These are phyloP conservation scores for Coelastrella sp. DNA, from an alignment of 139 green algal genomes.

Conservation along the genomic window DNA sequence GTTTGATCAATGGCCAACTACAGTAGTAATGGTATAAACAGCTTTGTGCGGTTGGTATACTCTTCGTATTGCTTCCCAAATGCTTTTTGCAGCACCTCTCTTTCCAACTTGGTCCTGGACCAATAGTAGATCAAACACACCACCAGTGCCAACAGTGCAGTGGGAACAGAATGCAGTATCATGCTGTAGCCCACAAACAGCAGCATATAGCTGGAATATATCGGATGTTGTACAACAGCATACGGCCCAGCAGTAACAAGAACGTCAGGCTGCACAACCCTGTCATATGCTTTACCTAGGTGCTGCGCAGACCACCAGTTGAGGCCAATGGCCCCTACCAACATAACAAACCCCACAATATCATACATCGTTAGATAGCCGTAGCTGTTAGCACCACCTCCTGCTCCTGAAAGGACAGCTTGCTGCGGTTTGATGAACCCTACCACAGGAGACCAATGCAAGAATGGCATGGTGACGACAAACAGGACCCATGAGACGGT, in stretches of 20 bases:
- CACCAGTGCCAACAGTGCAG: constrained; percentile 47
- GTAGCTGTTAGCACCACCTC: no score
- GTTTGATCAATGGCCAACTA: neutral
- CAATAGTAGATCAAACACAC: constrained; percentile 61
- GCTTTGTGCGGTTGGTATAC: constrained; percentile 49
- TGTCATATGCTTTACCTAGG: constrained; percentile 68
- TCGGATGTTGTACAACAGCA: constrained; percentile 69
- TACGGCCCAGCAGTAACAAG: constrained; percentile 74
- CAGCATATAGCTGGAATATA: constrained; percentile 81
- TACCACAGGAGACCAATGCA: constrained; percentile 59
- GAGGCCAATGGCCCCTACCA: constrained; percentile 54
- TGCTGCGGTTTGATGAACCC: constrained; percentile 7
- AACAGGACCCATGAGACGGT: constrained; percentile 52
- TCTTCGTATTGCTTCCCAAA: constrained; percentile 61
- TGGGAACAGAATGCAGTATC: constrained; percentile 52
- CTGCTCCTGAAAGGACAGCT: constrained; percentile 3
- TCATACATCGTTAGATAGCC: constrained; percentile 52
- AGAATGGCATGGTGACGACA: constrained; percentile 59
- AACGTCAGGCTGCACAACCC: constrained; percentile 58
- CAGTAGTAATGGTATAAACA: constrained; percentile 48
- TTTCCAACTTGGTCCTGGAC: constrained; percentile 51
- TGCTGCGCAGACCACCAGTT: constrained; percentile 53
- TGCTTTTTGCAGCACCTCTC: constrained; percentile 45
- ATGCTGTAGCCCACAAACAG: constrained; percentile 73
- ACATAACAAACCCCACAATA: constrained; percentile 42